Base-by-base conservation (phyloP, 495 filamentous ascomycete species). In the Aspergillus nidulans region DNA sequence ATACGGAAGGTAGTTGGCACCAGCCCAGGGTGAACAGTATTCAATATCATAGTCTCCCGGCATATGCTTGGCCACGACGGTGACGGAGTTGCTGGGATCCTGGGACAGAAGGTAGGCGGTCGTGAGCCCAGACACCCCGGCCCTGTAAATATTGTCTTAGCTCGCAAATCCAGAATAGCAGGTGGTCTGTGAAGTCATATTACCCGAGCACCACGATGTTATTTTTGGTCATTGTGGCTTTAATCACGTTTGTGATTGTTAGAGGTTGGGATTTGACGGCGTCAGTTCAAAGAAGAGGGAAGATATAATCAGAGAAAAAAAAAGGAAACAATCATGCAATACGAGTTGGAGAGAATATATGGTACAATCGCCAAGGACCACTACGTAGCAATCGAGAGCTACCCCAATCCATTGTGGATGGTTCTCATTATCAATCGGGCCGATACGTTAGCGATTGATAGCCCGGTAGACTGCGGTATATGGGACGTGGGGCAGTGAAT, bases 11-110 rank as follows among this genome's bases (percentile, higher is more conserved):
- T 86, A 92, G 66, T 97, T 96, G 34, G 94, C 95, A 45, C 95
- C 94, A 20, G 94, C 94, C 88, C 90, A 96, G 0, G 94, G 94
- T 16, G 89, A 95, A 3, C 90, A 85, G 68, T 97, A 98, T 81
- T 97, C 91, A 49, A 94, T 87, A 63, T 97, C 92, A 73, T 96
- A 96, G 75, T 98, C 94, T 32, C 94, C 94, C 0, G 94, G 94
- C 95, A 98, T 96, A 63, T 97, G 92, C 68, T 96, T 97, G 20
- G 91, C 90, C 3, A 92, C 76, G 21, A 98, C 80, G 3, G 91
- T 96, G 56, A 98, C 76, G 47, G 82, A 81, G 61, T 85, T 85
- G 20, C 79, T 70, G 3, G 77, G 66, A 60, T 88, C 81, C 57
- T 83, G 84, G 39, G 92, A 88, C 23, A 97, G 81, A 16, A 89